phyloP scores from a whole-genome alignment of 352 stramenopile genomes.

The Pythium oligandrum region DNA sequence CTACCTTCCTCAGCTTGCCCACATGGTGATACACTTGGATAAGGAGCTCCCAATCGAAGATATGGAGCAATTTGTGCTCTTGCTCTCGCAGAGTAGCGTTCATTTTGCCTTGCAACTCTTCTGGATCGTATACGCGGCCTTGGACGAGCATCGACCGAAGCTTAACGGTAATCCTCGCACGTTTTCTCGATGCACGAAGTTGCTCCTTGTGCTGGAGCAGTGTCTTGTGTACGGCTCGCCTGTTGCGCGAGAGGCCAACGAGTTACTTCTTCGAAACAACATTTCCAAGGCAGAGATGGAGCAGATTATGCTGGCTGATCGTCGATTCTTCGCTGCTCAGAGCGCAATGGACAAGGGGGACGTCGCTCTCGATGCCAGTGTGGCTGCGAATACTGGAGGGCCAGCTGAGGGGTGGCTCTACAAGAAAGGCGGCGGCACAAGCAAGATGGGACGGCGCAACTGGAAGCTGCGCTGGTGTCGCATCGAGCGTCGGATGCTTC shows the following conservation, averaged over 20 bases:
- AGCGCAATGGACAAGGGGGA: slow-evolving; percentile 18
- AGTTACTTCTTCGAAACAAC: slow-evolving; percentile 53
- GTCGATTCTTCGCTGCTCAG: slow-evolving; percentile 69
- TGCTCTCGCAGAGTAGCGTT: slow-evolving; percentile 68
- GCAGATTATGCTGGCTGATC: slow-evolving; percentile 61
- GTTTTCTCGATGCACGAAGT: slow-evolving; percentile 60
- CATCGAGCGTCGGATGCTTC: slow-evolving; percentile 68
- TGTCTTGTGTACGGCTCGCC: slow-evolving; percentile 77
- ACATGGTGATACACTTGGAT: slow-evolving; percentile 83
- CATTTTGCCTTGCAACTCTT: slow-evolving; percentile 84
- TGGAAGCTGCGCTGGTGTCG: slow-evolving; percentile 75
- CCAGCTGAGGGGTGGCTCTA: slow-evolving; percentile 51
- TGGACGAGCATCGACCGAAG: slow-evolving; percentile 80
- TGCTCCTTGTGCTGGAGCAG: slow-evolving; percentile 75
- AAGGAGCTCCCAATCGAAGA: slow-evolving; percentile 67
- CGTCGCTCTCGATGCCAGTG: background rate
- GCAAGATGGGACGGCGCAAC: slow-evolving; percentile 68
- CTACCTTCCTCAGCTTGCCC: slow-evolving; percentile 72
- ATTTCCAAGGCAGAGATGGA: slow-evolving; percentile 73
- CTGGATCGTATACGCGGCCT: slow-evolving; percentile 74
- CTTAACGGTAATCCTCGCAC: slow-evolving; percentile 53
- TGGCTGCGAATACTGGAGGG: background rate
- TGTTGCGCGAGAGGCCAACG: slow-evolving; percentile 41
- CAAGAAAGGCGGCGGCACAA: slow-evolving; percentile 79
- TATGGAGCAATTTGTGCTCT: slow-evolving; percentile 77